A percentile compares a stretch with the other conserved stretches of the same genome.
Conservation (phyloP, 179 eudicot genomes). For the Vitellaria paradoxa region DNA sequence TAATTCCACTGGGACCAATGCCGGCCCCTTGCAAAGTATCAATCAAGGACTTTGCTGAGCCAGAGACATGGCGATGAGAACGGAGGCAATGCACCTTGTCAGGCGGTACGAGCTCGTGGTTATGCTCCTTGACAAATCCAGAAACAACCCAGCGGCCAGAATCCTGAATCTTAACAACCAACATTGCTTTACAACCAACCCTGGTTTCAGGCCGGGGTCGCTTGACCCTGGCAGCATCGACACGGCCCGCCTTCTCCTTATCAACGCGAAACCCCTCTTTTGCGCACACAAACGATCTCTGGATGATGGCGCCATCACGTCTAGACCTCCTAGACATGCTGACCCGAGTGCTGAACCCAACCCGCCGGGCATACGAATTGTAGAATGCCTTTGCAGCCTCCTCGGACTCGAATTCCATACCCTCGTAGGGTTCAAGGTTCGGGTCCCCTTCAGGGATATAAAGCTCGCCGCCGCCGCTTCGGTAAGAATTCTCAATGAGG, state of each 20-base stretch:
- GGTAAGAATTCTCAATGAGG: neutral
- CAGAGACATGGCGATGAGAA: slow-evolving; percentile 25
- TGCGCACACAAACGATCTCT: slow-evolving; percentile 20
- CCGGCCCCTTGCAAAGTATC: slow-evolving; percentile 26
- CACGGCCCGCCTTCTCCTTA: slow-evolving; percentile 10
- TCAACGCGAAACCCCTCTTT: slow-evolving; percentile 24
- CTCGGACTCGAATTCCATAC: too few species aligned
- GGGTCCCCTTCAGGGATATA: slow-evolving; percentile 8
- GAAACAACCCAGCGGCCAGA: slow-evolving; percentile 23
- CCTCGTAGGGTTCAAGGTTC: neutral
- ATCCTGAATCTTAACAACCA: slow-evolving; percentile 14
- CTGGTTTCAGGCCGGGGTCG: slow-evolving; percentile 16
- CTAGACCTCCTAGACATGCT: slow-evolving; percentile 17
- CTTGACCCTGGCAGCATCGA: slow-evolving; percentile 1
- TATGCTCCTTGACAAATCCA: slow-evolving; percentile 20
- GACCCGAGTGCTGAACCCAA: slow-evolving; percentile 9
- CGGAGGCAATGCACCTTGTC: slow-evolving; percentile 25
- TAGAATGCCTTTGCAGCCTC: neutral
- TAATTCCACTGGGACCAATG: slow-evolving; percentile 20
- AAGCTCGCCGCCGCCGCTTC: neutral
- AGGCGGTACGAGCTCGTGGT: slow-evolving; percentile 24
- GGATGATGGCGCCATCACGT: slow-evolving; percentile 16
- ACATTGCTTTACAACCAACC: slow-evolving; percentile 21
- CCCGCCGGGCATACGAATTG: slow-evolving; percentile 9
- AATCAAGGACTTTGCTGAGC: slow-evolving; percentile 19